phyloP scores from a whole-genome alignment of 257 asterid genomes.

The Eustoma russellianum region DNA sequence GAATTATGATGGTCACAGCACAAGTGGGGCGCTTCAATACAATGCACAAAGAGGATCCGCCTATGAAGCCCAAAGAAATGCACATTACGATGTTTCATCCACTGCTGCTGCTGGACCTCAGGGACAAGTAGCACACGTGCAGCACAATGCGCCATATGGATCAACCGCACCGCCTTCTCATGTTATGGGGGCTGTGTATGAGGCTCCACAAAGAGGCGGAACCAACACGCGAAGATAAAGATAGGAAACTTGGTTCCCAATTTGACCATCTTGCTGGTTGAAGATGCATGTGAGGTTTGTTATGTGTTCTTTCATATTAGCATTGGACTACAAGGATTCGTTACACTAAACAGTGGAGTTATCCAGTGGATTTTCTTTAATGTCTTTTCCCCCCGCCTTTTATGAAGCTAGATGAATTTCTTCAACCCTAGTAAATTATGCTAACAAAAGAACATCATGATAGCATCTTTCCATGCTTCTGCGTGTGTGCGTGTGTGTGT shows the following conservation, averaged over 20 bases:
- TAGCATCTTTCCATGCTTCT: too few species aligned
- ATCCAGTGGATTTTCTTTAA: too few species aligned
- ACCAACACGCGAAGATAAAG: conserved; percentile 42
- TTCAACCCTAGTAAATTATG: too few species aligned
- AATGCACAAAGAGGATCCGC: conserved; percentile 46
- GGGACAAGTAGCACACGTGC: conserved; percentile 37
- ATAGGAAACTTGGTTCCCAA: not conserved
- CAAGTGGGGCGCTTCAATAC: conserved; percentile 24
- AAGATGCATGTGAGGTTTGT: too few species aligned
- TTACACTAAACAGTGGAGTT: too few species aligned
- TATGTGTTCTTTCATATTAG: too few species aligned
- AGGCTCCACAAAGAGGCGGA: conserved; percentile 37
- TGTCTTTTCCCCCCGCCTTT: too few species aligned
- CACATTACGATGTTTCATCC: conserved; percentile 31
- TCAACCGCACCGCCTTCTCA: conserved; percentile 33
- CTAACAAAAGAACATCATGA: too few species aligned
- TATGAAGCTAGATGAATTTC: too few species aligned
- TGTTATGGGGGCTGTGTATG: conserved; percentile 40
- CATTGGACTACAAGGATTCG: too few species aligned
- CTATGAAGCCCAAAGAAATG: conserved; percentile 30
- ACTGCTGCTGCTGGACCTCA: conserved; percentile 37
- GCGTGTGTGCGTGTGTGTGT: too few species aligned
- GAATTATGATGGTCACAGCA: conserved; percentile 29
- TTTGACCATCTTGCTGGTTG: not conserved
- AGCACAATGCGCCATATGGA: conserved; percentile 23